These are phyloP conservation scores for Candida loeiensis DNA, from an alignment of 805 yeast genomes.

Conservation along the genomic window DNA sequence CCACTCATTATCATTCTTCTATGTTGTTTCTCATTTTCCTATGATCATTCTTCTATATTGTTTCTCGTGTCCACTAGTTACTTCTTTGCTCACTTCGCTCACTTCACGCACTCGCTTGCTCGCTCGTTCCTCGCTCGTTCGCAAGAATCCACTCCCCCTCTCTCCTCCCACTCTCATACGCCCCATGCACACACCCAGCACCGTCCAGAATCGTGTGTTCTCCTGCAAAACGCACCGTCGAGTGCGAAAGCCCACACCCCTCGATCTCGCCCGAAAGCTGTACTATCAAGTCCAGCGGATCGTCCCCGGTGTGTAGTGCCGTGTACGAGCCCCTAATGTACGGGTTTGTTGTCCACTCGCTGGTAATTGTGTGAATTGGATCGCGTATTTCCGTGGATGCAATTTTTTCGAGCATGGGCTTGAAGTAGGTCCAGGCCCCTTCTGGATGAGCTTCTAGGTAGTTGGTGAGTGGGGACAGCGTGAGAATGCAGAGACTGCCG, in stretches of 20 bases:
- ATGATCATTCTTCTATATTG: not conserved
- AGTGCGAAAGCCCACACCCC: conserved; percentile 42
- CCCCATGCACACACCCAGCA: conserved; percentile 91
- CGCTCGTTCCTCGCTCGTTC: not conserved
- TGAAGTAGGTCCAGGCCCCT: conserved; percentile 54
- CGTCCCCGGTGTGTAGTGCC: conserved; percentile 65
- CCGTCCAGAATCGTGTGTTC: conserved; percentile 86
- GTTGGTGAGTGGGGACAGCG: conserved; percentile 73
- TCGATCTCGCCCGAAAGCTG: conserved; percentile 50
- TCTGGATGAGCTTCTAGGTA: conserved; percentile 48
- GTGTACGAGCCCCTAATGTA: conserved; percentile 79
- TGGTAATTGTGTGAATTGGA: conserved; percentile 38
- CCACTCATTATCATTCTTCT: not conserved
- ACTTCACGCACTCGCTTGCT: not conserved
- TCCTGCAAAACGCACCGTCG: conserved; percentile 76
- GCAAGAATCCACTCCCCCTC: conserved; percentile 41
- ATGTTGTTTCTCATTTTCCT: not conserved
- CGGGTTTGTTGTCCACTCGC: conserved; percentile 80
- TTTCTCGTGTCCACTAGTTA: not conserved
- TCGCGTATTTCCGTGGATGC: conserved; percentile 18
- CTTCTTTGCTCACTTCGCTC: not conserved
- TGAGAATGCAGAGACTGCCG: conserved; percentile 55
- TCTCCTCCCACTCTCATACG: conserved; percentile 71
- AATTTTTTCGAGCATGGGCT: conserved; percentile 46
- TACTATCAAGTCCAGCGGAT: conserved; percentile 58